Conservation (phyloP, 2,329 filamentous ascomycete species). For the Elsinoe arachidis region DNA sequence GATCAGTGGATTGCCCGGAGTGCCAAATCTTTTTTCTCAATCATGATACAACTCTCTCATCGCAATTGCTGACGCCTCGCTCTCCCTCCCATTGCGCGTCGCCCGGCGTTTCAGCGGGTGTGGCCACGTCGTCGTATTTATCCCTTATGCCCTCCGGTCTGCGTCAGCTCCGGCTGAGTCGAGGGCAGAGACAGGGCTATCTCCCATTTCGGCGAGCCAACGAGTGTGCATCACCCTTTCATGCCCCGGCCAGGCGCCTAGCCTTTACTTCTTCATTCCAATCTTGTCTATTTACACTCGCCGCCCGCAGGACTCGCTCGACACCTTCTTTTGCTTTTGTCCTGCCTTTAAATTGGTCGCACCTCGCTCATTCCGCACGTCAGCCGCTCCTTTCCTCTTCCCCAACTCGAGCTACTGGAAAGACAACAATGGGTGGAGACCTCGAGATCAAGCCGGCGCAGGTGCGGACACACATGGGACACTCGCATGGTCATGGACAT, state of each 20-base stretch:
- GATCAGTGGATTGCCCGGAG: neutral
- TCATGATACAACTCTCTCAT: neutral
- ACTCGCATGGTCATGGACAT: constrained; percentile 43
- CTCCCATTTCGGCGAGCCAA: constrained; percentile 4
- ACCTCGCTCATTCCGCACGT: constrained; percentile 24
- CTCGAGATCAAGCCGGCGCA: constrained; percentile 17
- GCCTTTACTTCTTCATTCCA: constrained; percentile 8
- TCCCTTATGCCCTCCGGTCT: constrained; percentile 1
- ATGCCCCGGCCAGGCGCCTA: constrained; percentile 1
- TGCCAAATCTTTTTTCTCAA: neutral
- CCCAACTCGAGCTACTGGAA: neutral
- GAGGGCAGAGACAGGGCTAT: constrained; percentile 1
- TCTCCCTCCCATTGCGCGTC: neutral
- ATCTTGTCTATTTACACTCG: constrained; percentile 10
- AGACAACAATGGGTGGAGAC: constrained; percentile 19
- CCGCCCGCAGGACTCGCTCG: neutral
- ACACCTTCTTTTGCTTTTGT: neutral
- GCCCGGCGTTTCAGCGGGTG: constrained; percentile 10
- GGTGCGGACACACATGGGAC: constrained; percentile 23
- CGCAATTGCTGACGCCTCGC: neutral
- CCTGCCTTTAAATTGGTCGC: constrained; percentile 25
- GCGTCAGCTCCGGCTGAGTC: constrained; percentile 11
- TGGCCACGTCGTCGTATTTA: constrained; percentile 2
- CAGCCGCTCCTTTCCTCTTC: constrained; percentile 4
- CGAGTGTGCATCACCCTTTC: constrained; percentile 11